These are phyloP conservation scores for Candida montana DNA, from an alignment of 805 yeast genomes.

Conservation along the genomic window DNA sequence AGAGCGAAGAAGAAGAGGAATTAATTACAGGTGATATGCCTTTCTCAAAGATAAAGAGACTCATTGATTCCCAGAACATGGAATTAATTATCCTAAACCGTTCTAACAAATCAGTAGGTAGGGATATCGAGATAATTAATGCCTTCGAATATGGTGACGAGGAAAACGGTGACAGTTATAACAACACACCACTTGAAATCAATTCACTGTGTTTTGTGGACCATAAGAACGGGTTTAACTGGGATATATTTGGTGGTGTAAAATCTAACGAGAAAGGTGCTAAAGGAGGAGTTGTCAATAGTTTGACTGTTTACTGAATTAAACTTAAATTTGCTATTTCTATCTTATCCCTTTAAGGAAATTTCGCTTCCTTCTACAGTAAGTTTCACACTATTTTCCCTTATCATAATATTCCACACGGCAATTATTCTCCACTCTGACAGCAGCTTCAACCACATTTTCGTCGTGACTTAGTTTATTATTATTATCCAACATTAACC, in stretches of 20 bases:
- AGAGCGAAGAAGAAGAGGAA: slow-evolving; percentile 1
- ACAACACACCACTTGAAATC: no score
- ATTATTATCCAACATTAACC: no score
- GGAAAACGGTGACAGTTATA: no score
- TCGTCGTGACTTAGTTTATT: no score
- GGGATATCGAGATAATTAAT: slow-evolving; percentile 27
- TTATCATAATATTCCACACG: no score
- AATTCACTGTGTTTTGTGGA: slow-evolving; percentile 6
- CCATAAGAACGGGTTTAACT: slow-evolving; percentile 5
- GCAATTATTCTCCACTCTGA: no score
- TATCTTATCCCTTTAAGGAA: no score
- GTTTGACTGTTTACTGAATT: slow-evolving; percentile 5
- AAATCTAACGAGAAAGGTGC: not conserved
- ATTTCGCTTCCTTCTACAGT: no score
- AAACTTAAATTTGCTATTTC: no score
- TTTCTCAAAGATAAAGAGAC: not conserved
- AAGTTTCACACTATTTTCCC: no score
- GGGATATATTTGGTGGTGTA: slow-evolving; percentile 7
- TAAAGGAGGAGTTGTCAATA: slow-evolving; percentile 4
- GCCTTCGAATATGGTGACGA: slow-evolving; percentile 36
- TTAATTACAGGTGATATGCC: not conserved
- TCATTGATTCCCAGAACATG: not conserved
- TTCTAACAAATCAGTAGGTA: slow-evolving; percentile 7
- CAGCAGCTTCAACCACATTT: no score
- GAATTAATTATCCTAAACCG: slow-evolving; percentile 18